phyloP scores from a whole-genome alignment of 2,329 filamentous ascomycete species.

The Hymenoscyphus infarciens region DNA sequence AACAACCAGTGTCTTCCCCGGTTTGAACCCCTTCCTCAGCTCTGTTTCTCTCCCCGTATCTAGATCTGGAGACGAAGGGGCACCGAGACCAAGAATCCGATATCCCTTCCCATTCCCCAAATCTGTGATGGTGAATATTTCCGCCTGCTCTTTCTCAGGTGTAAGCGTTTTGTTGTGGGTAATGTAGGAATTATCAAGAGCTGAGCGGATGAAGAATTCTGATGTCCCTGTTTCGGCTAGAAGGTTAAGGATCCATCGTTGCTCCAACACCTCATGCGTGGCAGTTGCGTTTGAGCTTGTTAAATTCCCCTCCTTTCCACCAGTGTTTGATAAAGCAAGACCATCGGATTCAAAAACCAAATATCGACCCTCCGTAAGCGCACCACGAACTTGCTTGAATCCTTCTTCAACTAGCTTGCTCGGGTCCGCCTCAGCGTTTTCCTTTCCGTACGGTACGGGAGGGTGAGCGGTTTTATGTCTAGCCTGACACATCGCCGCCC shows the following conservation, averaged over 20 bases:
- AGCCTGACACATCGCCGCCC: conserved; percentile 44
- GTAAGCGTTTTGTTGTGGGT: conserved; percentile 9
- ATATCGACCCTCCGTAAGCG: conserved; percentile 54
- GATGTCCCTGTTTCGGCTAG: conserved; percentile 29
- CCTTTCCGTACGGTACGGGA: conserved; percentile 44
- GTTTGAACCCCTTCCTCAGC: neutral
- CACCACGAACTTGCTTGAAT: conserved; percentile 49
- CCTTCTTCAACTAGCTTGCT: conserved; percentile 46
- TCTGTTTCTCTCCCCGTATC: neutral
- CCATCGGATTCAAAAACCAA: conserved; percentile 47
- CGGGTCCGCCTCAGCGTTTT: conserved; percentile 37
- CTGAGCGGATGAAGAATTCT: conserved; percentile 38
- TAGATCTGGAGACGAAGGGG: neutral
- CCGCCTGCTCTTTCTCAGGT: neutral
- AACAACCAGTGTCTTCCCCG: neutral
- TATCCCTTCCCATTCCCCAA: conserved; percentile 17
- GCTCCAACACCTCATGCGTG: conserved; percentile 39
- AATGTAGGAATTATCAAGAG: conserved; percentile 39
- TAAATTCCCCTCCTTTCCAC: neutral
- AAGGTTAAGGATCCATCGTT: conserved; percentile 49
- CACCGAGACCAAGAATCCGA: neutral
- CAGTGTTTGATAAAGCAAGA: conserved; percentile 39
- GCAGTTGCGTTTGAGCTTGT: conserved; percentile 29
- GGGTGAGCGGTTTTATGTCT: conserved; percentile 38
- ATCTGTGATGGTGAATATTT: conserved; percentile 15